Base-by-base conservation (phyloP, 306 rosid genomes). In the Casuarina glauca region DNA sequence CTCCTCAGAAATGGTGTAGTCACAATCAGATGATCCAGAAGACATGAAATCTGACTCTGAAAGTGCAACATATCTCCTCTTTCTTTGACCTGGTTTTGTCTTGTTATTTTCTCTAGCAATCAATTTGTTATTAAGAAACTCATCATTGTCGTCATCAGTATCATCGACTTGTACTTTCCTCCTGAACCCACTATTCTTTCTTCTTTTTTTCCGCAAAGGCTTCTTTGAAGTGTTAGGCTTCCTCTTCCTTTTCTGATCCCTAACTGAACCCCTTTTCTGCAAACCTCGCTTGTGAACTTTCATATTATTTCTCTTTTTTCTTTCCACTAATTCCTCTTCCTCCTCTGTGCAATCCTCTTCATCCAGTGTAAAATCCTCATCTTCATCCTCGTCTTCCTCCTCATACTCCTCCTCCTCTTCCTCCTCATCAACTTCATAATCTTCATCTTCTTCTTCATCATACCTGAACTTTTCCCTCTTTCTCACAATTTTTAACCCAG, bases 1-100 rank as follows among this genome's bases (percentile, higher is more conserved):
- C 85, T 96, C 99, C 87, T 96, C 99, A 9, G 99, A 96, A 77
- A 96, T 83, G 58, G 96, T 91, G 82, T 82, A 96, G 43, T 91
- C 96, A 81, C 64, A 81, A 75, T 90, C 97, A 58, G 93, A 89
- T 80, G 86, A 80, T 55, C 89, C 88, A 64, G 95, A 85, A 70
- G 84, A 67, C 74, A 79, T 79, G 13, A 84, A 72, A 75, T 93
- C 93, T 53, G 95, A 87, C 79, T 84, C 88, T 0, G 95, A 88
- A 48, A 49, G 77, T 11, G 9, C 75, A 20, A 82, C 62, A 78
- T 20, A 52, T 60, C 80, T 84, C 78, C 91, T 88, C 84, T 70
- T 87, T 78, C 74, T 82, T 71, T 35, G 74, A 74, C 80, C 80
- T 6, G 75, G 42, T 80, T 44, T 85, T 73, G 73, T 80, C 83